Base-by-base conservation (phyloP, 2,329 filamentous ascomycete genomes). In the Pestalotiopsis sp. region DNA sequence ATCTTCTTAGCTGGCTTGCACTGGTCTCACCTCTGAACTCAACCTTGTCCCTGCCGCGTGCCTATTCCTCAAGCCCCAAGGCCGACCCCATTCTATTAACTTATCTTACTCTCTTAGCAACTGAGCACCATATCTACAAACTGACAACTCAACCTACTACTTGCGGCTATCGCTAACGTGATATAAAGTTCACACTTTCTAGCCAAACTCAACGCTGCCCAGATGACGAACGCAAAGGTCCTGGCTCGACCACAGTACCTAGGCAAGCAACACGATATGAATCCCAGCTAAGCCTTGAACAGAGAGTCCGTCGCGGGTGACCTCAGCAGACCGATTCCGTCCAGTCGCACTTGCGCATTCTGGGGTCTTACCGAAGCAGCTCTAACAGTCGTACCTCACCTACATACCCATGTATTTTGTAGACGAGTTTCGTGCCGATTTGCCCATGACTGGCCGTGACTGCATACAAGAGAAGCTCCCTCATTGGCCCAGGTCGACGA, bases 371-470 rank as follows among this genome's bases (percentile, higher is more conserved):
- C 45, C 45, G 45, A 52, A 52, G 45, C 45, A 36, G 31, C 31
- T 36, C 20, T 20, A 20, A 17, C 45, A 52, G 17, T 9, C 20
- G 25, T 25, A 25, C 25, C 25, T 25, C 25, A 52, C 45, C 45
- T n/a, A 52, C 14, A 45, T 13, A 17, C 14, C 27, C 27, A 36
- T 14, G 11, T 20, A 36, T 23, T 36, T 61, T 17, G 25, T 25
- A 36, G 31, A 36, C 31, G 31, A 36, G 31, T 25, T 27, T 17
- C 7, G 59, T 36, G 14, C 27, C 59, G 17, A 14, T 9, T 40
- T 36, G 36, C 20, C 25, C 25, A 62, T 59, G 57, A 59, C 59
- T 62, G 59, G 59, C 31, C 59, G 59, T 36, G 59, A 41, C 59
- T 38, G 59, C 59, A 62, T 62, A 36, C 13, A 12, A 20, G 7